These are phyloP conservation scores for Acorus calamus DNA, from an alignment of 106 monocot genomes.

Conservation along the genomic window DNA sequence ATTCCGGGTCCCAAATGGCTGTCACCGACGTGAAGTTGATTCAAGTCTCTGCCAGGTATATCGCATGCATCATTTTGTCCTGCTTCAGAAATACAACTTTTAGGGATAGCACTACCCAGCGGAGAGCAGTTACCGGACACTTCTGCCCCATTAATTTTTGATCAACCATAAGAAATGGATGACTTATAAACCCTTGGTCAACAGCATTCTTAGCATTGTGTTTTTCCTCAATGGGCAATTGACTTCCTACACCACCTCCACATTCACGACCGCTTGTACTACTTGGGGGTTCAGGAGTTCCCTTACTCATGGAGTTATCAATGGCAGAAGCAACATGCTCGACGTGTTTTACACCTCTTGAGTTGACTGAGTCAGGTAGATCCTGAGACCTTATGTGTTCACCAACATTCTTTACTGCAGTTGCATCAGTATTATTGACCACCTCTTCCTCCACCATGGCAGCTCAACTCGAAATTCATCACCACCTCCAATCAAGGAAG, in stretches of 20 bases:
- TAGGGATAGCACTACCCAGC: not conserved
- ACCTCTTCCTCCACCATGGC: slow-evolving; percentile 2
- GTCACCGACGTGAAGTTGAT: not conserved
- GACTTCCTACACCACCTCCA: slow-evolving; percentile 4
- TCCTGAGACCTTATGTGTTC: slow-evolving; percentile 6
- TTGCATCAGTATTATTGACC: not conserved
- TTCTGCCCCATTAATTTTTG: slow-evolving; percentile 11
- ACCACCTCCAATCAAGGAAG: slow-evolving; percentile 15
- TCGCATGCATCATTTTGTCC: not conserved
- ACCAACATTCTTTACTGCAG: slow-evolving; percentile 3
- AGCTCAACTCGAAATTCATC: slow-evolving; percentile 8
- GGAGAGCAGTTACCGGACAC: not conserved
- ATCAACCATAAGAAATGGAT: slow-evolving; percentile 6
- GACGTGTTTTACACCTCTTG: slow-evolving; percentile 1
- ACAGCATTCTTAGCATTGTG: not conserved
- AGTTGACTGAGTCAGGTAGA: not conserved
- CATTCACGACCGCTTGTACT: slow-evolving; percentile 1
- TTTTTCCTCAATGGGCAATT: slow-evolving; percentile 1
- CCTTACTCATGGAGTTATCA: not conserved
- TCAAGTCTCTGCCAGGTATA: slow-evolving; percentile 5
- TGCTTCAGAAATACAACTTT: slow-evolving; percentile 1
- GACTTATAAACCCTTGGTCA: slow-evolving; percentile 9
- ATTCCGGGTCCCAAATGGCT: slow-evolving; percentile 1
- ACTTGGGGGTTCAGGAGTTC: too few relatives aligned
- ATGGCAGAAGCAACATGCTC: not conserved